These are phyloP conservation scores for Beta macrorhiza DNA, from an alignment of 179 eudicot species.

Conservation along the genomic window DNA sequence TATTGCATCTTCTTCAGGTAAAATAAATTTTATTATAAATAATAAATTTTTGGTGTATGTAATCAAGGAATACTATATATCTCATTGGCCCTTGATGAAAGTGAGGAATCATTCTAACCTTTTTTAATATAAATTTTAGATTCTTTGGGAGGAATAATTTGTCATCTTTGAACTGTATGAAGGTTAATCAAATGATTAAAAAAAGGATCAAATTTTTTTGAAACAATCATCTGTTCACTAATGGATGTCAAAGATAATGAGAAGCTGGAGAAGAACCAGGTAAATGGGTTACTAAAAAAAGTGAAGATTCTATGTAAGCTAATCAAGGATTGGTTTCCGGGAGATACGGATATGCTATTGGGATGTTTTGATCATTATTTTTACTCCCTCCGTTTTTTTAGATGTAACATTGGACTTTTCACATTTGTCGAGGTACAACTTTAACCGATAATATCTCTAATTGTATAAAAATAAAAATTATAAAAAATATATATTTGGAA, in stretches of 20 bases:
- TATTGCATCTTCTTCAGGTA: not conserved
- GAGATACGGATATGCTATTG: not conserved
- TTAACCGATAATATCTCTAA: too few species aligned
- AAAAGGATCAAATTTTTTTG: not conserved
- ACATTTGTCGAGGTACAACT: too few species aligned
- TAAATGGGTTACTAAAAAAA: constrained; percentile 15
- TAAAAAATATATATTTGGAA: too few species aligned
- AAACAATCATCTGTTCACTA: not conserved
- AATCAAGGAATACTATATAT: not conserved
- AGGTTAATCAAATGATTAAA: not conserved
- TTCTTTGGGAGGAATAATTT: not conserved
- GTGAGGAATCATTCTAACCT: not conserved
- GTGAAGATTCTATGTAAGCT: not conserved
- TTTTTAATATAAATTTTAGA: not conserved
- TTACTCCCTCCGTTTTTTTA: too few species aligned
- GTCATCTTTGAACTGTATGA: not conserved
- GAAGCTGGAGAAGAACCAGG: constrained; percentile 15
- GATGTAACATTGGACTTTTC: too few species aligned
- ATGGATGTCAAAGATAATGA: not conserved
- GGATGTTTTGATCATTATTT: not conserved
- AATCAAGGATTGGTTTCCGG: not conserved
- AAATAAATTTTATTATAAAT: not conserved
- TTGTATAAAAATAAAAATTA: too few species aligned
- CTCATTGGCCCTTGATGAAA: not conserved
- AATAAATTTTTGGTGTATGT: not conserved